These are phyloP conservation scores for Marasmius sp. DNA, from an alignment of 1,284 basidiomycete genomes.

Conservation along the genomic window DNA sequence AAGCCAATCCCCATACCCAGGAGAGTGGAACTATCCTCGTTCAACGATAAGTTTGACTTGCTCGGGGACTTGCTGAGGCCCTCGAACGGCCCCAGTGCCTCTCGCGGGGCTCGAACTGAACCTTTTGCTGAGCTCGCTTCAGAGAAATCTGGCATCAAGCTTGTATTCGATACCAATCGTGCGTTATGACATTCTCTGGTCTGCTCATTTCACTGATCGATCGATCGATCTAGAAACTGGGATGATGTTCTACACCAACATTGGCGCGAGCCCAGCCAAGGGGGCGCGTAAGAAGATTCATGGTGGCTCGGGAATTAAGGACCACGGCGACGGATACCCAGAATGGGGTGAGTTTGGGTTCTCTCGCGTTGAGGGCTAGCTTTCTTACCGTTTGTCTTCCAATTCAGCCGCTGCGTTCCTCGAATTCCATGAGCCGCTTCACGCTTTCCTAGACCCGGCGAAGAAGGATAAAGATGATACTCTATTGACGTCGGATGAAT, in stretches of 20 bases:
- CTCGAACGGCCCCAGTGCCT: conserved; percentile 24
- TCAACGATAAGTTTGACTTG: conserved; percentile 40
- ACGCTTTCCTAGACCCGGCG: conserved; percentile 48
- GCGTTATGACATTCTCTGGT: conserved; percentile 24
- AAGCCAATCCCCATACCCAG: conserved; percentile 33
- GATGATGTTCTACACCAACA: conserved; percentile 72
- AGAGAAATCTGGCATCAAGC: conserved; percentile 55
- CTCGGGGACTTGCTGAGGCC: conserved; percentile 48
- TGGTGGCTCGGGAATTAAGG: conserved; percentile 61
- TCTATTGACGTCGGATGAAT: conserved; percentile 54
- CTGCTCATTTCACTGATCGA: not conserved
- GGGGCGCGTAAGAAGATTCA: conserved; percentile 72
- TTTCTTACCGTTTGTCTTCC: not conserved
- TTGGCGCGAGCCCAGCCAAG: conserved; percentile 41
- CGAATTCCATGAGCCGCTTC: conserved; percentile 69
- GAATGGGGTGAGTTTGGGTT: conserved; percentile 46
- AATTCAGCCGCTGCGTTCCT: conserved; percentile 63
- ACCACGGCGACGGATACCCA: conserved; percentile 59
- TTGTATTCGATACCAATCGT: conserved; percentile 73
- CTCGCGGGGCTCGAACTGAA: conserved; percentile 28
- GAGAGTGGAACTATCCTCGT: conserved; percentile 35
- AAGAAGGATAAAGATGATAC: conserved; percentile 50
- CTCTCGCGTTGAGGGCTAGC: not conserved
- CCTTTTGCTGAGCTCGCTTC: conserved; percentile 56
- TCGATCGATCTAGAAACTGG: conserved; percentile 52